phyloP scores from a whole-genome alignment of 805 yeast genomes.

The Candida oleophila region DNA sequence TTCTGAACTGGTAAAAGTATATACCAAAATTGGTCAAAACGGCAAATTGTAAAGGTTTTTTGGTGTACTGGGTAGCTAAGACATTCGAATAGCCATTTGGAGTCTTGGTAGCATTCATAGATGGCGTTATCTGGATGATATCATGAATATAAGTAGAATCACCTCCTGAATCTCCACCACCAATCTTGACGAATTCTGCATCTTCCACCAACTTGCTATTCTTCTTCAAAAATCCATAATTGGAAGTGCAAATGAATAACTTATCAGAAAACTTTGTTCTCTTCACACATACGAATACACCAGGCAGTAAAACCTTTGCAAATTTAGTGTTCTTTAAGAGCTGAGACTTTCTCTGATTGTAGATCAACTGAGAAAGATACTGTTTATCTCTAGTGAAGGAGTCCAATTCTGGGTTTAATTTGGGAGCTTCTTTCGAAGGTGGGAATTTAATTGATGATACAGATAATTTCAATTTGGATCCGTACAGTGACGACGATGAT shows the following conservation, averaged over 20 bases:
- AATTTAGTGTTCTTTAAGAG: conserved; percentile 58
- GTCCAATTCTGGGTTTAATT: conserved; percentile 39
- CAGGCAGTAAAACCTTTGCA: conserved; percentile 73
- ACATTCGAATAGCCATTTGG: conserved; percentile 85
- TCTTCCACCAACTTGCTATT: conserved; percentile 74
- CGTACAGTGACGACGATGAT: conserved; percentile 15
- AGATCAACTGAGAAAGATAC: conserved; percentile 36
- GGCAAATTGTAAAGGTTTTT: conserved; percentile 69
- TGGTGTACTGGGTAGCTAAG: conserved; percentile 80
- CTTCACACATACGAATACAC: conserved; percentile 73
- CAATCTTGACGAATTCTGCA: conserved; percentile 60
- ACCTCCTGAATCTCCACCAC: conserved; percentile 11
- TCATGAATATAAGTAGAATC: conserved; percentile 55
- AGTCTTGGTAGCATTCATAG: conserved; percentile 67
- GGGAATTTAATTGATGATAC: conserved; percentile 58
- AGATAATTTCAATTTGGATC: conserved; percentile 32
- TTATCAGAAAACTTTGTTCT: conserved; percentile 45
- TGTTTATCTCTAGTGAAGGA: conserved; percentile 41
- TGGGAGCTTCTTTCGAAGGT: conserved; percentile 52
- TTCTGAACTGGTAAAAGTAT: conserved; percentile 70
- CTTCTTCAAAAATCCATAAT: conserved; percentile 78
- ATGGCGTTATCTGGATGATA: conserved; percentile 66
- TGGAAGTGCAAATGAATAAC: conserved; percentile 76
- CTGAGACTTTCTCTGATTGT: conserved; percentile 49
- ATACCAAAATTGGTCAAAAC: conserved; percentile 79